Evolutionary conservation across 306 rosid genomes (phyloP), one percentile per base, ranked within the genome.

Genomic region (Medicago arabica): DNA sequence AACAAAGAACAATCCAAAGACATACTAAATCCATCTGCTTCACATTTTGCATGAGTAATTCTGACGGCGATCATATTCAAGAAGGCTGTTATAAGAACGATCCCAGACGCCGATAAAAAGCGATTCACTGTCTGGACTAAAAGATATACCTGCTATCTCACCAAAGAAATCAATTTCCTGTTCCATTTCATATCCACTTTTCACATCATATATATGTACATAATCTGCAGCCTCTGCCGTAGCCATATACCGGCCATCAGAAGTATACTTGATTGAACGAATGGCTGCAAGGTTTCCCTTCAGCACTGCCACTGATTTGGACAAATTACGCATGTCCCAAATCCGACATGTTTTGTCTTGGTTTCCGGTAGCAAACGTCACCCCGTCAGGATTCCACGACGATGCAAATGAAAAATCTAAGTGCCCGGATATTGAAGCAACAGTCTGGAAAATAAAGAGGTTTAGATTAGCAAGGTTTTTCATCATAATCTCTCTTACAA

Each of bases 211-310:
- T 25, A 92, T 88, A 25, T 92, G 97, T 47, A 92, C 96, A 47
- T 89, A 92, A 78, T 89, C 97, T 15, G 96, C 97, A 28, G 97
- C 88, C 85, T 92, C 97, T 4, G 96, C 96, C 81, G 86, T 84
- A 61, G 87, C 91, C 93, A 92, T 85, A 72, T 85, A 87, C 70
- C 40, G 81, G 11, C 96, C 97, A 71, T 92, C 97, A 0, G 90
- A 88, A 19, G 85, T 74, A 80, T 83, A 88, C 28, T 90, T 84
- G 53, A 92, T 84, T 36, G 93, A 89, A 14, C 96, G 86, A 75
- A 89, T 86, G 53, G 97, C 97, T 79, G 96, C 96, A 15, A 92
- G 86, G 76, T 89, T 89, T n/a, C 95, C 94, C 88, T 89, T 88
- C 58, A 91, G 81, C 23, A 81, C 86, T 21, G 89, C 91, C 16